These are phyloP conservation scores for Arxiozyma slooffiae DNA, from an alignment of 1,139 yeast genomes.

Conservation along the genomic window DNA sequence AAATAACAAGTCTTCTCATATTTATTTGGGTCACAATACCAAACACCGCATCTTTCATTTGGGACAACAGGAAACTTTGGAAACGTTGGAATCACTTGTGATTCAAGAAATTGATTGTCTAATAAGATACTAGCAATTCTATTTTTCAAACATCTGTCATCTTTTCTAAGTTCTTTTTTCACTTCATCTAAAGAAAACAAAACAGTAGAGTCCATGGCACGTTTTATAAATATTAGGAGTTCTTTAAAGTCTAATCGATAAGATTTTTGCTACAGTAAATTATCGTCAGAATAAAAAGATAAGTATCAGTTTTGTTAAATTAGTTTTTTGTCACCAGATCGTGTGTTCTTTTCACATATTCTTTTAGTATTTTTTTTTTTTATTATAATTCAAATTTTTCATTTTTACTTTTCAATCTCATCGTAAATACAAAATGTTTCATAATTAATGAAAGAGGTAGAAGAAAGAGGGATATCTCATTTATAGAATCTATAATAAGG, in stretches of 20 bases:
- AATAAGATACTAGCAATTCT: conserved; percentile 59
- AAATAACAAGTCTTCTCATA: conserved; percentile 52
- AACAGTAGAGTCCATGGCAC: neutral
- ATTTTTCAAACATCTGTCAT: conserved; percentile 48
- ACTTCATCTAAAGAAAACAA: conserved; percentile 6
- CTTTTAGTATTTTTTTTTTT: neutral
- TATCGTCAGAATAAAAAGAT: too few relatives aligned
- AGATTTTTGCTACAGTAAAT: too few relatives aligned
- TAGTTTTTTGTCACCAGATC: neutral
- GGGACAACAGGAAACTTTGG: conserved; percentile 43
- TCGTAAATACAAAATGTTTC: neutral
- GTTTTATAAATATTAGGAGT: neutral
- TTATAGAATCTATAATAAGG: neutral
- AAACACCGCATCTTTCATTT: conserved; percentile 78
- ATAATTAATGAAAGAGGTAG: neutral
- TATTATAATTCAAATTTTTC: neutral
- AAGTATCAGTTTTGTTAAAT: neutral
- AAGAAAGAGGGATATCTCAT: too few relatives aligned
- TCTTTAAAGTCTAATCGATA: too few relatives aligned
- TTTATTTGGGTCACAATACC: conserved; percentile 54
- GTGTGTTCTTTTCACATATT: neutral
- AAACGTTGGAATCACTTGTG: conserved; percentile 29
- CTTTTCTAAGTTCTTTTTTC: conserved; percentile 36
- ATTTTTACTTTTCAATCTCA: neutral
- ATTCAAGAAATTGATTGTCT: conserved; percentile 43